Evolutionary conservation across 345 rosid species (phyloP).

Genomic region (Pistacia atlantica): DNA sequence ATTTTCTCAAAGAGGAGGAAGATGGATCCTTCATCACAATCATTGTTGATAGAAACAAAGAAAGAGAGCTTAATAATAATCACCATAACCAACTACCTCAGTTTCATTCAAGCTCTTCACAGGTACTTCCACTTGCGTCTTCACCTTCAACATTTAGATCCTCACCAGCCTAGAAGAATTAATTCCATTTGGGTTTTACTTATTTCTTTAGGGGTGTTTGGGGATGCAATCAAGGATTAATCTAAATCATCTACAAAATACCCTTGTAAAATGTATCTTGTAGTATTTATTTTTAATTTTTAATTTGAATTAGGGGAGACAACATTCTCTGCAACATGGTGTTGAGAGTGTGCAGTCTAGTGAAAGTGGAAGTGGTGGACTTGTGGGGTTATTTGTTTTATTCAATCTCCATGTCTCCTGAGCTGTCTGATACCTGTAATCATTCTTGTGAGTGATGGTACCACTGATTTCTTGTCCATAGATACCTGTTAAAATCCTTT

Average conservation of each 20-base stretch:
- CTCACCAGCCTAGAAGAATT: conserved; percentile 22
- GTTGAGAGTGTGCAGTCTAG: conserved; percentile 21
- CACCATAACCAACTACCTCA: conserved; percentile 25
- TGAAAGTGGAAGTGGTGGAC: conserved; percentile 34
- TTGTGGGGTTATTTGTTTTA: conserved; percentile 41
- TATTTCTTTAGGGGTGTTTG: conserved; percentile 11
- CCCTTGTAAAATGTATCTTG: conserved; percentile 14
- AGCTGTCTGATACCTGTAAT: conserved; percentile 42
- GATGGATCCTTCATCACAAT: conserved; percentile 58
- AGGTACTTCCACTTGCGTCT: conserved; percentile 41
- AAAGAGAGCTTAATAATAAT: conserved; percentile 26
- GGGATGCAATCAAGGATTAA: conserved; percentile 20
- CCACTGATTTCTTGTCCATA: conserved; percentile 27
- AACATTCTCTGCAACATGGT: conserved; percentile 25
- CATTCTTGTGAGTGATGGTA: conserved; percentile 36
- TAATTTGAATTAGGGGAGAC: conserved; percentile 20
- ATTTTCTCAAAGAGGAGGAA: conserved; percentile 43
- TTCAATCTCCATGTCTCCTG: conserved; percentile 46
- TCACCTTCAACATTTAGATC: conserved; percentile 41
- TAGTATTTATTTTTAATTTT: background rate
- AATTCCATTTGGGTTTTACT: background rate
- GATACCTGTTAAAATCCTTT: conserved; percentile 19
- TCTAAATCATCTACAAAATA: conserved; percentile 17
- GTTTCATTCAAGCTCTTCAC: conserved; percentile 38
- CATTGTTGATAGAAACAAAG: conserved; percentile 48